Evolutionary conservation across 2,329 filamentous ascomycete genomes (phyloP), one percentile per base, ranked within the genome.

Genomic region (Pseudonectria buxi): DNA sequence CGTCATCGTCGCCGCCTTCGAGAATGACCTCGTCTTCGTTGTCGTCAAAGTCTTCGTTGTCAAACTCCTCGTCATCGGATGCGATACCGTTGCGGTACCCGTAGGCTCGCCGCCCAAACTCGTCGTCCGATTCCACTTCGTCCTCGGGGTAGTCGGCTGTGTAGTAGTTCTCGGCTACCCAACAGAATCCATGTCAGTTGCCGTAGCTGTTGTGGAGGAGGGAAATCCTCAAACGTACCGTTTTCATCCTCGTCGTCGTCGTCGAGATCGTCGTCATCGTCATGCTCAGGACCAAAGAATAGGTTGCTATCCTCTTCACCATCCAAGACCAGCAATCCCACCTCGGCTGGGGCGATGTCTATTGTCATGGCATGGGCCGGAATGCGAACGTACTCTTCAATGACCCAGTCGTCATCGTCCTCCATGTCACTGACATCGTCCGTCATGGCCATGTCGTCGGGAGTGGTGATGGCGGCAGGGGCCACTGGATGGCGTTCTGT

Each of bases 61-160:
- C 69, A 36, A 67, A 75, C 46, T 76, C 72, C 46, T 77, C 72
- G 7, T 69, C 59, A 44, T 76, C 72, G 3, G 73, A 75, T 7
- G 69, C 71, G 34, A 75, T 72, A 15, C 58, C 59, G 14, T 64
- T 74, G 28, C 69, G 66, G 50, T 71, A 79, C 24, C 64, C 58
- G 52, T 80, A 80, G 2, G 74, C 56, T 36, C 76, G 69, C 9
- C 67, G 64, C 28, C 68, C 73, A 42, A 69, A 65, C 39, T 67
- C 64, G 34, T 67, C 63, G 47, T 87, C 83, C 12, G 77, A 81
- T 29, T 77, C 80, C 11, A 87, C 71, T 55, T 89, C 84, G 35
- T 89, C 83, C 43, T 89, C 84, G 1, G 84, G 84, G 47, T 89
- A 89, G 55, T 89, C 84, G 35, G 83, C 81, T 4, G 79, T 78